A percentile compares a stretch with the other conserved stretches of the same genome.
These are phyloP conservation scores for Clonostachys sp. DNA, from an alignment of 2,329 filamentous ascomycete species.

Conservation along the genomic window DNA sequence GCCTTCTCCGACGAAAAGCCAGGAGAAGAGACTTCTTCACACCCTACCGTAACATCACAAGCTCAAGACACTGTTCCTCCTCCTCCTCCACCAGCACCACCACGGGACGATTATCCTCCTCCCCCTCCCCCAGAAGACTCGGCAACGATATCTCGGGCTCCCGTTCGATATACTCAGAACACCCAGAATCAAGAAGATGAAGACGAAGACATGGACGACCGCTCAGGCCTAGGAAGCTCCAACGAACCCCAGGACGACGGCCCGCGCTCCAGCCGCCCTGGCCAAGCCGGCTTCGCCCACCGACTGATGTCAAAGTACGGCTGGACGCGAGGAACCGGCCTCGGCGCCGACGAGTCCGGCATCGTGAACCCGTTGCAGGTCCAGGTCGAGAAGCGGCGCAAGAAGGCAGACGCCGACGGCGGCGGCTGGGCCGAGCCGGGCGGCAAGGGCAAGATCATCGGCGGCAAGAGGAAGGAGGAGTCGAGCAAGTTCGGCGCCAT, in stretches of 20 bases:
- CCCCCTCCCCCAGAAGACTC: constrained; percentile 32
- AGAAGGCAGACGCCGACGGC: constrained; percentile 71
- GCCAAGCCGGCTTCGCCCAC: constrained; percentile 80
- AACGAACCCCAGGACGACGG: constrained; percentile 22
- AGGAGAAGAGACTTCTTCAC: constrained; percentile 65
- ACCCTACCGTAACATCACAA: constrained; percentile 30
- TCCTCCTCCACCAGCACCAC: constrained; percentile 14
- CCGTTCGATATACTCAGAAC: constrained; percentile 62
- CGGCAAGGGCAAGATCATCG: constrained; percentile 74
- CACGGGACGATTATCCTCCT: constrained; percentile 12
- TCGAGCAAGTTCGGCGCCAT: constrained; percentile 61
- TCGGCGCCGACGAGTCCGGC: constrained; percentile 77
- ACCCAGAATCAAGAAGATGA: constrained; percentile 19
- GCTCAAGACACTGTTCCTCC: constrained; percentile 22
- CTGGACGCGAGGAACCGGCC: constrained; percentile 82
- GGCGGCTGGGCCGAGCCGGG: constrained; percentile 70
- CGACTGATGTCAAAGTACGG: constrained; percentile 92
- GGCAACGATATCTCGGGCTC: constrained; percentile 71
- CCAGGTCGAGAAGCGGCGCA: constrained; percentile 81
- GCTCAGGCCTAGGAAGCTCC: background rate
- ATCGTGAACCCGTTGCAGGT: constrained; percentile 82
- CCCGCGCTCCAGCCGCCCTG: constrained; percentile 61
- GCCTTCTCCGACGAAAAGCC: constrained; percentile 52
- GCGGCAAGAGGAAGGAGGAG: constrained; percentile 30
- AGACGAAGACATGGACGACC: constrained; percentile 22